A percentile compares a stretch with the other conserved stretches of the same genome.
These are phyloP conservation scores for Candida vaughaniae DNA, from an alignment of 805 yeast species.

Conservation along the genomic window DNA sequence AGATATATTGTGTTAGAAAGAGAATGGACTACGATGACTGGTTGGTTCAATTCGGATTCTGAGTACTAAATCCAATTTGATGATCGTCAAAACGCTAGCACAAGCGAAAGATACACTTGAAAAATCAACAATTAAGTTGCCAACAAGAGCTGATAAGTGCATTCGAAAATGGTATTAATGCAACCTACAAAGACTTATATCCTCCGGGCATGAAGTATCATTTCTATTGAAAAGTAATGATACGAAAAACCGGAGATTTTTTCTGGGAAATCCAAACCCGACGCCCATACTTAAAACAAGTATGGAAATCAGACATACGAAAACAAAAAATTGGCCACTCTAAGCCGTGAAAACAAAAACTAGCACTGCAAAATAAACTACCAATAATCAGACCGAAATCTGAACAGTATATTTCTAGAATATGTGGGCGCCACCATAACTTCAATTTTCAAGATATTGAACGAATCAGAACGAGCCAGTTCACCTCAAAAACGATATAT, in stretches of 20 bases:
- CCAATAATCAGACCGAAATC: background rate
- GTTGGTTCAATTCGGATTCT: too few relatives aligned
- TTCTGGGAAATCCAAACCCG: constrained; percentile 31
- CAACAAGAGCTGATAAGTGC: too few relatives aligned
- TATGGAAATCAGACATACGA: constrained; percentile 1
- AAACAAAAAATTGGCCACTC: constrained; percentile 11
- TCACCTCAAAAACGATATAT: constrained; percentile 1
- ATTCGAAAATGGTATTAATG: too few relatives aligned
- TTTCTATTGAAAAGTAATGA: constrained; percentile 37
- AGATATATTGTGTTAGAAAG: too few relatives aligned
- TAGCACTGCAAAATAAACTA: constrained; percentile 9
- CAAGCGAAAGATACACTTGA: too few relatives aligned
- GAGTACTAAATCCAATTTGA: too few relatives aligned
- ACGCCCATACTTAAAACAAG: constrained; percentile 11
- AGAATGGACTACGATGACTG: too few relatives aligned
- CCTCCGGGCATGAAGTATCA: constrained; percentile 52
- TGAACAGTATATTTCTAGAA: constrained; percentile 6
- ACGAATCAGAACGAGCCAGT: constrained; percentile 22
- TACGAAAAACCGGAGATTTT: constrained; percentile 48
- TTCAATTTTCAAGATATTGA: constrained; percentile 3
- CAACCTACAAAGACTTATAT: too few relatives aligned
- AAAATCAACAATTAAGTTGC: too few relatives aligned
- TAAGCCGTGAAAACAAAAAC: constrained; percentile 15
- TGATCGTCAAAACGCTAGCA: too few relatives aligned
- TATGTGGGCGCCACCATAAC: background rate